Conservation (phyloP, 768 basidiomycete genomes). For the Clavaria fumosa region DNA sequence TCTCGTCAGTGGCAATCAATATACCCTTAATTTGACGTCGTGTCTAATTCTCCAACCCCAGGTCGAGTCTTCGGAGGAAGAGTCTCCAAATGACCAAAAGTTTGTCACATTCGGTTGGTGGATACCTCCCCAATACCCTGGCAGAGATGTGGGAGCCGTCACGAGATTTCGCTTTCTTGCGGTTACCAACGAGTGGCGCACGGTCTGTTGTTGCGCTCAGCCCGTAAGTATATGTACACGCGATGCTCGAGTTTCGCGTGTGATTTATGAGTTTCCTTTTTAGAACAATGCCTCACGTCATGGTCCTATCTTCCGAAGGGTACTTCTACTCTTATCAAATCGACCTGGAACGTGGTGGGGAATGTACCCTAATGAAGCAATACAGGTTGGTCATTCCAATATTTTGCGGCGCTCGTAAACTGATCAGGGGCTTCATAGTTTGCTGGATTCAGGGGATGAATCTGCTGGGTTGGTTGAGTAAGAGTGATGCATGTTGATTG, state of each 20-base stretch:
- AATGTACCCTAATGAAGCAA: constrained; percentile 90
- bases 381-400: constrained; percentile 40
- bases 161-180: constrained; percentile 83
- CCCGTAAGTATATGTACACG: constrained; percentile 46
- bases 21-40: constrained; percentile 2
- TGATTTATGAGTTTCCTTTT: too few species aligned
- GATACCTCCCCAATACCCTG: constrained; percentile 74
- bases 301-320: constrained; percentile 93
- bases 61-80: constrained; percentile 44
- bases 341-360: constrained; percentile 90
- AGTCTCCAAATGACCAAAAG: constrained; percentile 65
- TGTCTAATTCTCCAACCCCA: constrained; percentile 8
- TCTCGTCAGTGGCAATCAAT: constrained; percentile 31
- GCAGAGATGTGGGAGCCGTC: constrained; percentile 97
- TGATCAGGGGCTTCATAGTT: constrained; percentile 11
- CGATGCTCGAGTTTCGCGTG: too few species aligned
- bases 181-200: constrained; percentile 63
- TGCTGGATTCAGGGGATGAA: constrained; percentile 22
- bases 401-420: neutral
- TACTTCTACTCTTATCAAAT: constrained; percentile 94
- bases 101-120: constrained; percentile 65
- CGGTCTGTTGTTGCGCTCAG: constrained; percentile 82
- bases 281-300: constrained; percentile 89
- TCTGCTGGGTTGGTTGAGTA: constrained; percentile 7
- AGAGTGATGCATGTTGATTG: neutral